A percentile compares a stretch with the other conserved stretches of the same genome.
Evolutionary conservation across 164 flowering plant genomes (phyloP).

Genomic region (Houttuynia cordata): DNA sequence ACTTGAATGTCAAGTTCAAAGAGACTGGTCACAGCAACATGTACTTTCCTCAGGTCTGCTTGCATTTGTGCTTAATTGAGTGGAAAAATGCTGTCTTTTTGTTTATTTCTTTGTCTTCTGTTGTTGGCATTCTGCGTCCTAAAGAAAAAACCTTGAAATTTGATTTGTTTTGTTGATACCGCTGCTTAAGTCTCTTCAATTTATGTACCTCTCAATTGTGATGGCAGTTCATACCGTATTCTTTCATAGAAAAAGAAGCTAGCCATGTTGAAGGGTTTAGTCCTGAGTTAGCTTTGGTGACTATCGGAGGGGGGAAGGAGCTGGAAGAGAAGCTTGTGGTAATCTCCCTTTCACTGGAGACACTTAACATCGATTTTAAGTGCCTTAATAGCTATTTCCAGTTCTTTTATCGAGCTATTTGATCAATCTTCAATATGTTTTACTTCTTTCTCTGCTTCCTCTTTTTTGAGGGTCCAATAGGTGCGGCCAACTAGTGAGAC

Average conservation of each 20-base stretch:
- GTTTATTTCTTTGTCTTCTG: too few species aligned
- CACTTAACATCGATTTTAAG: too few species aligned
- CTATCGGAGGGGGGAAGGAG: constrained; percentile 98
- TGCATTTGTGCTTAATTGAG: neutral
- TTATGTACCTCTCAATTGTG: neutral
- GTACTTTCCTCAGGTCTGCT: constrained; percentile 88
- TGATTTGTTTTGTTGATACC: too few species aligned
- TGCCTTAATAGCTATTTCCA: neutral
- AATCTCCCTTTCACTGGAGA: constrained; percentile 6
- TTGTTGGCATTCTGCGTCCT: too few species aligned
- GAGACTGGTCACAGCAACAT: constrained; percentile 96
- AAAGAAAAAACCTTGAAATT: too few species aligned
- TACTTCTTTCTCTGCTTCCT: constrained; percentile 21
- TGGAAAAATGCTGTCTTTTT: too few species aligned
- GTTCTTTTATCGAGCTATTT: neutral
- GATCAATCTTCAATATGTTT: neutral
- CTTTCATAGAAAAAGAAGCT: constrained; percentile 98
- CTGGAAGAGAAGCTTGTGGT: constrained; percentile 99
- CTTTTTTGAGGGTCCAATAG: constrained; percentile 82
- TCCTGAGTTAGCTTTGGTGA: constrained; percentile 92
- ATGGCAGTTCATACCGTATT: constrained; percentile 92
- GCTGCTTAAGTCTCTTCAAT: neutral
- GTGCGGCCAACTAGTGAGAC: constrained; percentile 99
- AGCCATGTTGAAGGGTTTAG: constrained; percentile 98
- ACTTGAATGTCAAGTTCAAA: constrained; percentile 89